phyloP scores from a whole-genome alignment of 306 rosid genomes.

The Adenanthera pavonina region DNA sequence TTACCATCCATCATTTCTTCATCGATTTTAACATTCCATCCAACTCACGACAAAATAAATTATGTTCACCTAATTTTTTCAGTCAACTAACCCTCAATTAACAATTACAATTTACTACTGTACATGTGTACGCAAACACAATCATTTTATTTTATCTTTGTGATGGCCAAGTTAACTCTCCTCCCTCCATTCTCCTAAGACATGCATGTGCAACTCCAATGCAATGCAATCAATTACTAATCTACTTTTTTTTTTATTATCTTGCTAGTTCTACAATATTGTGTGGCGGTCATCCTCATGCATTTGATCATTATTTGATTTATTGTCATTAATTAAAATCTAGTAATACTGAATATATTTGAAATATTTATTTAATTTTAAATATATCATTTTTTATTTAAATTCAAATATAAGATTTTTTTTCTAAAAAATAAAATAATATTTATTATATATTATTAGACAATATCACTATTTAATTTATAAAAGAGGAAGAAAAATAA shows the following conservation, averaged over 20 bases:
- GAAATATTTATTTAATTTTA: too few species aligned
- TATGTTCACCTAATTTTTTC: background rate
- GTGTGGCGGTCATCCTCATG: background rate
- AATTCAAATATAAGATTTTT: too few species aligned
- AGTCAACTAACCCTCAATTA: too few species aligned
- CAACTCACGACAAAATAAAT: background rate
- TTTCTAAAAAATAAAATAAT: too few species aligned
- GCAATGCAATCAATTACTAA: background rate
- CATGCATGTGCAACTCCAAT: too few species aligned
- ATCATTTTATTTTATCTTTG: background rate
- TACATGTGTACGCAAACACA: background rate
- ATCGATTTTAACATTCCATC: background rate
- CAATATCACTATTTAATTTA: too few species aligned
- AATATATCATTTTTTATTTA: too few species aligned
- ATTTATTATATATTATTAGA: too few species aligned
- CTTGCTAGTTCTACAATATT: background rate
- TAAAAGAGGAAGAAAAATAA: too few species aligned
- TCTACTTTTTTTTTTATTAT: background rate
- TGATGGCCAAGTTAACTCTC: background rate
- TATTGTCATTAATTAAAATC: background rate
- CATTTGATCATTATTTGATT: background rate
- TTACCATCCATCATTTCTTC: background rate
- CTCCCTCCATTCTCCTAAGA: background rate
- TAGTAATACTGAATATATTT: too few species aligned
- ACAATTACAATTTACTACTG: too few species aligned